Conservation (phyloP, 1,284 basidiomycete genomes). For the Trichosporon faecale region DNA sequence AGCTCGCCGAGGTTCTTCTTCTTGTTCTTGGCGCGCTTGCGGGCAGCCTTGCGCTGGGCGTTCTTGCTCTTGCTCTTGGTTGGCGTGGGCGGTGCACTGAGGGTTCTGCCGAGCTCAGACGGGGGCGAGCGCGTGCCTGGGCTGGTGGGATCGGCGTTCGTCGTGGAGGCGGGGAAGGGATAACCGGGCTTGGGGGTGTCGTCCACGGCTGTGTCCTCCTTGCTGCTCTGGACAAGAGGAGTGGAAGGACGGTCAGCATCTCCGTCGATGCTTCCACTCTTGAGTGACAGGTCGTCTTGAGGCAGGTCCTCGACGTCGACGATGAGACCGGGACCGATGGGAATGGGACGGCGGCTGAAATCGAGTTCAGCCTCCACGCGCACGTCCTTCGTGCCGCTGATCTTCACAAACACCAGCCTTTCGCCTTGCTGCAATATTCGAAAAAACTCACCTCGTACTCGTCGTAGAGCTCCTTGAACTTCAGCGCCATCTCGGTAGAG, state of each 20-base stretch:
- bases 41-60: not conserved
- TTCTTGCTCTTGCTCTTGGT: not conserved
- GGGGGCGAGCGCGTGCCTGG: not conserved
- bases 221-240: not conserved
- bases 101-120: not conserved
- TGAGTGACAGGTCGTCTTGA: not conserved
- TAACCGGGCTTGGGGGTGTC: not conserved
- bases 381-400: not conserved
- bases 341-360: not conserved
- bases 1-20: conserved; percentile 7
- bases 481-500: not conserved
- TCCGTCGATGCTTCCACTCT: not conserved
- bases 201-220: not conserved
- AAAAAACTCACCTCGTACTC: not conserved
- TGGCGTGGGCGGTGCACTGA: not conserved
- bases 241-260: not conserved
- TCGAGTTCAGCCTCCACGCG: not conserved
- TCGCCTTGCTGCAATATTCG: not conserved
- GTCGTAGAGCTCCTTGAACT: not conserved
- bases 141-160: not conserved
- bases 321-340: not conserved
- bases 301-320: not conserved
- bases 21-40: conserved; percentile 10
- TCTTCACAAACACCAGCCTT: not conserved
- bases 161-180: not conserved